Percentiles rank a stretch among this genome's conserved stretches.
phyloP scores from a whole-genome alignment of 495 filamentous ascomycete genomes.

The Xylaria grammica region DNA sequence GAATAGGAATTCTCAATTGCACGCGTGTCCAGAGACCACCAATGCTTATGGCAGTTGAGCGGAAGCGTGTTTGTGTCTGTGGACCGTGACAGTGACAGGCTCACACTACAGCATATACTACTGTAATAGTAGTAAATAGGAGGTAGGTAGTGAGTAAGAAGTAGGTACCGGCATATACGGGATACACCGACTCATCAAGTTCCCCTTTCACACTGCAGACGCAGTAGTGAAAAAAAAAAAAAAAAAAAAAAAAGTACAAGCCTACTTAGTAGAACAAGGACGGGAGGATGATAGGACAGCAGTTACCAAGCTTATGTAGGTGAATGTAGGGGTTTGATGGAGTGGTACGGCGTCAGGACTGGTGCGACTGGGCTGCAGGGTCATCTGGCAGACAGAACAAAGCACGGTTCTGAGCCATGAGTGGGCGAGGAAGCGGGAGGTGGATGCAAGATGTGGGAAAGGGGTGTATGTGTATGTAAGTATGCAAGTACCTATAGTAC shows the following conservation, averaged over 20 bases:
- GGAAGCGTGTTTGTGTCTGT: neutral
- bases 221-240: slow-evolving; percentile 2
- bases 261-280: neutral
- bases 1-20: slow-evolving; percentile 4
- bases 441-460: neutral
- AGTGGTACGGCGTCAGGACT: neutral
- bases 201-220: slow-evolving; percentile 16
- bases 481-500: no score
- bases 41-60: slow-evolving; percentile 14
- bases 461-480: no score
- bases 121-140: neutral
- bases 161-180: slow-evolving; percentile 2
- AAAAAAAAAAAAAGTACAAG: neutral
- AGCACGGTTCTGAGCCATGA: slow-evolving; percentile 1
- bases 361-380: slow-evolving; percentile 22
- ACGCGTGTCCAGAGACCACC: neutral
- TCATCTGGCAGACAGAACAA: slow-evolving; percentile 15
- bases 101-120: neutral
- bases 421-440: slow-evolving; percentile 25
- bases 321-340: slow-evolving; percentile 4
- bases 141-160: no score
- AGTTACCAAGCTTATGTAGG: slow-evolving; percentile 13
- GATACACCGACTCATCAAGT: slow-evolving; percentile 22
- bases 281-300: slow-evolving; percentile 15
- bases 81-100: neutral